A percentile compares a stretch with the other conserved stretches of the same genome.
Conservation (phyloP, 2,329 filamentous ascomycete genomes). For the Apiospora pterosperma region DNA sequence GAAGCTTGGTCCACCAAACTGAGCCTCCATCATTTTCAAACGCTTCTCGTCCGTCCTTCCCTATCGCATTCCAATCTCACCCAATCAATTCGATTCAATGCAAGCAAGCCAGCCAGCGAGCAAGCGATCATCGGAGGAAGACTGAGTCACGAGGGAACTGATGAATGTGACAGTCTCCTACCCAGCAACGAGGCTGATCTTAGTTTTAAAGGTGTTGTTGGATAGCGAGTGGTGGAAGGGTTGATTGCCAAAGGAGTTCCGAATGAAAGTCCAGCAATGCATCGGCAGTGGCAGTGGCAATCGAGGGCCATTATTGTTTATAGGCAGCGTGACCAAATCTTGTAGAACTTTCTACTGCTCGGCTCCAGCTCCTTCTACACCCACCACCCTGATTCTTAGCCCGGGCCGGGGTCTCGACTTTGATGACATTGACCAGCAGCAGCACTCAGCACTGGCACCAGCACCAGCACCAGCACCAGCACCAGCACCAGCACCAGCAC, state of each 20-base stretch:
- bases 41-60: not conserved
- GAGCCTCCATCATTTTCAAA: conserved; percentile 6
- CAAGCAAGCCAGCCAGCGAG: conserved; percentile 4
- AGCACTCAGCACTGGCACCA: no score
- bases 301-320: conserved; percentile 25
- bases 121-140: conserved; percentile 7
- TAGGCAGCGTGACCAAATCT: conserved; percentile 23
- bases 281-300: conserved; percentile 3
- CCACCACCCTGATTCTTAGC: not conserved
- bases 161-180: not conserved
- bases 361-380: conserved; percentile 4
- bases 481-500: conserved; percentile 5
- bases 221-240: not conserved
- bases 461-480: conserved; percentile 6
- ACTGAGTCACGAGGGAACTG: conserved; percentile 4
- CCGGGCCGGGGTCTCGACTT: not conserved
- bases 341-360: conserved; percentile 30
- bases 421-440: not conserved
- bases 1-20: conserved; percentile 10
- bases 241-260: not conserved
- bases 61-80: not conserved
- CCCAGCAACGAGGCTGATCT: not conserved
- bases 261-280: conserved; percentile 23
- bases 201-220: not conserved
- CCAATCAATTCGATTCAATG: conserved; percentile 4